A percentile compares a stretch with the other conserved stretches of the same genome.
Evolutionary conservation across 2,329 filamentous ascomycete genomes (phyloP).

Genomic region (Penicillium vulpinum): DNA sequence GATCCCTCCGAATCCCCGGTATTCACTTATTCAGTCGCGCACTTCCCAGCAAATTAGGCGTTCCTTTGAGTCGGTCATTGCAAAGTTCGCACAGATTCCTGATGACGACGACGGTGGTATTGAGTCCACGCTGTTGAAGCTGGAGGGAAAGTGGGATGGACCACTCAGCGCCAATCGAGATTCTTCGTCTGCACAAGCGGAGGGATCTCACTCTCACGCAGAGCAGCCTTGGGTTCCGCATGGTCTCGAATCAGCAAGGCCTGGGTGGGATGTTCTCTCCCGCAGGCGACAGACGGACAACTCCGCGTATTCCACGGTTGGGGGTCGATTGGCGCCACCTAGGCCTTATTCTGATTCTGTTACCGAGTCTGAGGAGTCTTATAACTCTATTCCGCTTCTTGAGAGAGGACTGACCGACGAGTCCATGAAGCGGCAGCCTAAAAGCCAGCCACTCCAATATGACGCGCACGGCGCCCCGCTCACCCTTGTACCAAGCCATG

Average conservation of each 20-base stretch:
- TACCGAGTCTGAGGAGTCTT: slow-evolving; percentile 69
- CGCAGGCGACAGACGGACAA: slow-evolving; percentile 28
- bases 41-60: slow-evolving; percentile 59
- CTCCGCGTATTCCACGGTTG: slow-evolving; percentile 29
- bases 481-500: slow-evolving; percentile 29
- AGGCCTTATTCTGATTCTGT: slow-evolving; percentile 45
- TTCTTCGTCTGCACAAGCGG: slow-evolving; percentile 4
- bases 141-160: slow-evolving; percentile 79
- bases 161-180: slow-evolving; percentile 23
- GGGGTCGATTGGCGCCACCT: slow-evolving; percentile 30
- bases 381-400: slow-evolving; percentile 73
- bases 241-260: slow-evolving; percentile 8
- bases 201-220: not conserved
- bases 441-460: slow-evolving; percentile 17
- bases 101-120: slow-evolving; percentile 88
- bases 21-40: slow-evolving; percentile 51
- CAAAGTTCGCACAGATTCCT: slow-evolving; percentile 82
- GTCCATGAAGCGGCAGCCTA: slow-evolving; percentile 50
- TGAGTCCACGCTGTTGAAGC: slow-evolving; percentile 85
- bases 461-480: slow-evolving; percentile 27
- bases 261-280: slow-evolving; percentile 18
- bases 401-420: slow-evolving; percentile 61
- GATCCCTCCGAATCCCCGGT: slow-evolving; percentile 36
- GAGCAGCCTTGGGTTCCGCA: not conserved
- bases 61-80: slow-evolving; percentile 86